phyloP scores from a whole-genome alignment of 208 protist species.

The Wallacemonas sp. region DNA sequence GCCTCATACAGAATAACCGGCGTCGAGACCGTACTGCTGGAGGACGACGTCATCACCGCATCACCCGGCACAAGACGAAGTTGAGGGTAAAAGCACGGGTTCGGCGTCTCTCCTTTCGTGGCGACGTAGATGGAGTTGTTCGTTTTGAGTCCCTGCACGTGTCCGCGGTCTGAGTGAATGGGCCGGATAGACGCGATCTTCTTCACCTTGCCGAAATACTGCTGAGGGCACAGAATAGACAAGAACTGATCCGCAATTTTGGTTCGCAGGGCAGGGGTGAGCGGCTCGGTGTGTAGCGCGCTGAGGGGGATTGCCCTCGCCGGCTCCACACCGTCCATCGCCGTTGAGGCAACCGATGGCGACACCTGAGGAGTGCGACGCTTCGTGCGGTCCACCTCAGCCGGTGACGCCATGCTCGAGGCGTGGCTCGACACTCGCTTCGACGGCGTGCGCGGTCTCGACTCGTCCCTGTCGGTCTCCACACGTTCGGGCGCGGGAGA shows the following conservation, averaged over 20 bases:
- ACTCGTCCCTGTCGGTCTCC: neutral
- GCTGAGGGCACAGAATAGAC: slow-evolving; percentile 78
- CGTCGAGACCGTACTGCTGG: slow-evolving; percentile 28
- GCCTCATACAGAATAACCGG: slow-evolving; percentile 83
- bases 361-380: slow-evolving; percentile 15
- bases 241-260: slow-evolving; percentile 75
- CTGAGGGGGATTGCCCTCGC: neutral
- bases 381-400: slow-evolving; percentile 2
- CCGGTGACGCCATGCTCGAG: slow-evolving; percentile 10
- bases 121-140: slow-evolving; percentile 79
- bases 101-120: slow-evolving; percentile 74
- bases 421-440: neutral
- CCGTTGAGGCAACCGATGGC: neutral
- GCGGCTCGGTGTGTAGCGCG: slow-evolving; percentile 14
- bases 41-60: slow-evolving; percentile 30
- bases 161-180: slow-evolving; percentile 38
- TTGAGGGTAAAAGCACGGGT: slow-evolving; percentile 78
- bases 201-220: slow-evolving; percentile 85
- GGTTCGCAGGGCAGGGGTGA: slow-evolving; percentile 43
- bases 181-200: slow-evolving; percentile 67
- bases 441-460: neutral
- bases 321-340: neutral
- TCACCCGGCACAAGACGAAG: slow-evolving; percentile 62
- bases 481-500: neutral
- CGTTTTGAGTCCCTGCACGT: slow-evolving; percentile 41